Percentiles rank a stretch among this genome's conserved stretches.
phyloP scores from a whole-genome alignment of 2,329 filamentous ascomycete genomes.

The Venturia effusa region DNA sequence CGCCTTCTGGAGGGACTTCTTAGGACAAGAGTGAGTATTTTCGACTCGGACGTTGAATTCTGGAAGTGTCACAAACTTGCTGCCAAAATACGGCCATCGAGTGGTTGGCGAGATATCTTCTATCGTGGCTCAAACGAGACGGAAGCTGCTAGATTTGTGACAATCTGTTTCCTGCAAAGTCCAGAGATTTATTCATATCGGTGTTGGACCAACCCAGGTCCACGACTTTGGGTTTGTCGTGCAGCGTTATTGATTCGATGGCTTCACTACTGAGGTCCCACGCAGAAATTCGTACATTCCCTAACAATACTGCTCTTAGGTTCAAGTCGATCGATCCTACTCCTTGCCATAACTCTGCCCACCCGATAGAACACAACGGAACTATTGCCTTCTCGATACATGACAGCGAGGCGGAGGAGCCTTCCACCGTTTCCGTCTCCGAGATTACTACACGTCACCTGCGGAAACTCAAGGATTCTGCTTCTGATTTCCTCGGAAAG shows the following conservation, averaged over 20 bases:
- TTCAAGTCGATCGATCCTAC: constrained; percentile 97
- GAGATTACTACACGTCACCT: constrained; percentile 81
- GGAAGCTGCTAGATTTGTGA: background rate
- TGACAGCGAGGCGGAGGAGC: constrained; percentile 48
- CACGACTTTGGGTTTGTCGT: background rate
- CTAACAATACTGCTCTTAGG: constrained; percentile 25
- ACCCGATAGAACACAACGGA: constrained; percentile 65
- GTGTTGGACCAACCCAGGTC: background rate
- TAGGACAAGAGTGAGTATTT: constrained; percentile 72
- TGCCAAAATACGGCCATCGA: background rate
- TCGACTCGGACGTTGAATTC: background rate
- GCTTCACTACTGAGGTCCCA: background rate
- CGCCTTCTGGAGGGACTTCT: constrained; percentile 89
- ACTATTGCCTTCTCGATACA: constrained; percentile 72
- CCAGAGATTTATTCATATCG: background rate
- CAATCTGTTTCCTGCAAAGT: background rate
- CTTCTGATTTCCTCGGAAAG: constrained; percentile 87
- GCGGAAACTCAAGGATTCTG: constrained; percentile 67
- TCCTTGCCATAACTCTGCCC: constrained; percentile 85
- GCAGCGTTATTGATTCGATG: background rate
- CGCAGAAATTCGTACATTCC: background rate
- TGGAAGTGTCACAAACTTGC: background rate
- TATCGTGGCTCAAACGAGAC: background rate
- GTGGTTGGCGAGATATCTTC: background rate
- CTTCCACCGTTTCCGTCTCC: constrained; percentile 62